Base-by-base conservation (phyloP, 2,329 filamentous ascomycete genomes). In the Biscogniauxia marginata region DNA sequence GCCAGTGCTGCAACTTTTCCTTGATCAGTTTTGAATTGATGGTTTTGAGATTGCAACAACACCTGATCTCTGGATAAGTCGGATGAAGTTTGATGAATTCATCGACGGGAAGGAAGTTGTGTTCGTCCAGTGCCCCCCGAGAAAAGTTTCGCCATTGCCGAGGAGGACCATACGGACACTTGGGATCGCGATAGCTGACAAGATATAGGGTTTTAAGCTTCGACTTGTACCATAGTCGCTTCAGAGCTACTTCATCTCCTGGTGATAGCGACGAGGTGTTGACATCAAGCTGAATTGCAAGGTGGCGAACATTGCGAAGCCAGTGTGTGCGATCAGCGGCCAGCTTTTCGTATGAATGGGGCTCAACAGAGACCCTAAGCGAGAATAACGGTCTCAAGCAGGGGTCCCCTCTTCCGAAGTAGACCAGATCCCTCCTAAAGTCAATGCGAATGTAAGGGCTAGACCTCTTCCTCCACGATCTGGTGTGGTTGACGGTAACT, bases 121-220 rank as follows among this genome's bases (percentile, higher is more conserved):
- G 21, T 23, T 49, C 46, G 13, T 53, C 46, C 24, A 53, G 39
- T 7, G 20, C 4, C n/a, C 24, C 25, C 25, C 44, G 48, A 16
- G 48, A 16, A n/a, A 53, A 44, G n/a, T 23, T 1, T 5, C 25
- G n/a, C 52, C 52, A 49, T 16, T 22, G 5, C 25, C 46, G 46
- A n/a, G 52, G 52, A 7, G 46, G 5, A 9, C 52, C 52, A n/a
- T 43, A 44, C 16, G 19, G 5, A 44, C 46, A 53, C 4, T 48
- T 16, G 8, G 46, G 25, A 20, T 49, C 46, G 18, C 46, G 52
- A 21, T 49, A 49, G 9, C 44, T n/a, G 18, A 49, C 34, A 8
- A 54, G 21, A 21, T 45, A 49, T 24, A 54, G 21, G 7, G 25
- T 49, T 21, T 49, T 16, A 20, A 54, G 52, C 13, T 49, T 4